These are phyloP conservation scores for Populus ilicifolia DNA, from an alignment of 345 rosid species.

Conservation along the genomic window DNA sequence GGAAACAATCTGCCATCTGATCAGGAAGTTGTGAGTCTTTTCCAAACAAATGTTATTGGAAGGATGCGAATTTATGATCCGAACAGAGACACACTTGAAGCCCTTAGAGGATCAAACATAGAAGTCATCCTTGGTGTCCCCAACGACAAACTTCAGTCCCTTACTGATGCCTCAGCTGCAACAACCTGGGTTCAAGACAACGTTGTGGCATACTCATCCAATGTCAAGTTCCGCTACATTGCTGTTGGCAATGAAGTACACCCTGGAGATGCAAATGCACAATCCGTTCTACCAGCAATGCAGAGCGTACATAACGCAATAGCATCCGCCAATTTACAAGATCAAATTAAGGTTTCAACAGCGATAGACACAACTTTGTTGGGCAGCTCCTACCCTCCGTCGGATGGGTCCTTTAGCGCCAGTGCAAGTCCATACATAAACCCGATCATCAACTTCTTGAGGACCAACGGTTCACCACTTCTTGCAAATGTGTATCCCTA, in stretches of 20 bases:
- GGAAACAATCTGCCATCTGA: conserved; percentile 39
- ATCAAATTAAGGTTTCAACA: conserved; percentile 34
- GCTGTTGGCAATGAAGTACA: conserved; percentile 44
- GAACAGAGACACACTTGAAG: conserved; percentile 32
- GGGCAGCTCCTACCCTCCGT: conserved; percentile 25
- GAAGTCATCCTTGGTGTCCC: conserved; percentile 34
- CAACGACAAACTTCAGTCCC: conserved; percentile 20
- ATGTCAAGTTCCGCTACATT: conserved; percentile 45
- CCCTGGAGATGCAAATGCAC: conserved; percentile 12
- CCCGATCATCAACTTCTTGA: conserved; percentile 22
- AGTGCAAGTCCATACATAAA: conserved; percentile 4
- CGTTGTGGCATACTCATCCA: conserved; percentile 19
- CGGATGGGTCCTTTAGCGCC: conserved; percentile 14
- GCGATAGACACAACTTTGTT: conserved; percentile 21
- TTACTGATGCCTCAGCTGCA: conserved; percentile 15
- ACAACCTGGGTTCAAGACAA: conserved; percentile 36
- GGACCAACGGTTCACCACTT: conserved; percentile 6
- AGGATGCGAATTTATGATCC: conserved; percentile 38
- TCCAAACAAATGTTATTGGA: conserved; percentile 19
- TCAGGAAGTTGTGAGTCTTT: conserved; percentile 23
- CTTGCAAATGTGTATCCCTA: conserved; percentile 27
- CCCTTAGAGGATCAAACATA: conserved; percentile 39
- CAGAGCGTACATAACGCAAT: conserved; percentile 20
- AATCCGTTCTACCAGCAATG: conserved; percentile 22
- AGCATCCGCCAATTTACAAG: conserved; percentile 8